Conservation (phyloP, 2,329 filamentous ascomycete species). For the Botrytis galanthina region DNA sequence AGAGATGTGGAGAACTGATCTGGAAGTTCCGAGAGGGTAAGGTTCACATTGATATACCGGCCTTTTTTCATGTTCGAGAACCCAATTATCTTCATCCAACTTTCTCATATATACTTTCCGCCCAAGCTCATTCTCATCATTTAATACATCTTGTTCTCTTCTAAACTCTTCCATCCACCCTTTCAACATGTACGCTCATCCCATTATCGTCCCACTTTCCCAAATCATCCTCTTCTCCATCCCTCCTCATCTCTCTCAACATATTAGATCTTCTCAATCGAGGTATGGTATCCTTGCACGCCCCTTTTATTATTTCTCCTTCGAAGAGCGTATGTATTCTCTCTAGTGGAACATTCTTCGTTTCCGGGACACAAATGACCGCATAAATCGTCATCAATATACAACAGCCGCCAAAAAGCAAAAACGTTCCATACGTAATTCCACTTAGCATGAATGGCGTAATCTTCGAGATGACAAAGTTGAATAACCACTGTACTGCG, state of each 20-base stretch:
- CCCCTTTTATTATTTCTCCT: constrained; percentile 5
- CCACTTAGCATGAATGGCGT: constrained; percentile 30
- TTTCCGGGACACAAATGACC: constrained; percentile 53
- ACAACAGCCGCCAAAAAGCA: constrained; percentile 29
- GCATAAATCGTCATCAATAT: constrained; percentile 20
- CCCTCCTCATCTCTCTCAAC: constrained; percentile 14
- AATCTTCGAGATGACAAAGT: constrained; percentile 61
- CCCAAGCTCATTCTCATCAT: no score
- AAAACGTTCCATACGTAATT: constrained; percentile 31
- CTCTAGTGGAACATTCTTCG: constrained; percentile 66
- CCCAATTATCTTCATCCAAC: background rate
- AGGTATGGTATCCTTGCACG: constrained; percentile 15
- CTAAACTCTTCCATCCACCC: background rate
- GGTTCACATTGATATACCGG: background rate
- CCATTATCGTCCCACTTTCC: background rate
- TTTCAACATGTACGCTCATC: background rate
- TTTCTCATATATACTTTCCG: background rate
- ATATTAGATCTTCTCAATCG: constrained; percentile 1
- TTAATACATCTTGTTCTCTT: fast-evolving
- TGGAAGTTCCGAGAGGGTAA: background rate
- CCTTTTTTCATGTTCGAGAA: background rate
- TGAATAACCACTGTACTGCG: constrained; percentile 69
- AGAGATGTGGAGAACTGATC: background rate
- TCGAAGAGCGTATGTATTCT: constrained; percentile 43
- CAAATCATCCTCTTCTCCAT: background rate